Percentiles rank a stretch among this genome's conserved stretches.
Evolutionary conservation across 2,329 filamentous ascomycete genomes (phyloP).

Genomic region (Aspergillus neoniger): DNA sequence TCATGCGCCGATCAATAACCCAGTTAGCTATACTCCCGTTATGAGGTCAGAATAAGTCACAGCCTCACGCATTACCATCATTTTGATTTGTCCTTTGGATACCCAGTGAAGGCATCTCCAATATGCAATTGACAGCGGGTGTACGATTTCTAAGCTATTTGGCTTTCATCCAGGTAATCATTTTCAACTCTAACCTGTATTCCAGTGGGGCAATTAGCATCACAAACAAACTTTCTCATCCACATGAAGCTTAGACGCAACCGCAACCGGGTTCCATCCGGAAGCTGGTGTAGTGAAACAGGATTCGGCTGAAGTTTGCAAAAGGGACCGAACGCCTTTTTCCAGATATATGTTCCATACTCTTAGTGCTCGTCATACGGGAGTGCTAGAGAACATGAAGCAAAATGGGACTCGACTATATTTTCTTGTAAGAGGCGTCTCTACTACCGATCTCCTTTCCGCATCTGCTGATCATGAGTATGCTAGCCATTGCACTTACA

Average conservation of each 20-base stretch:
- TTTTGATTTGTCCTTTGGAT: too few species aligned
- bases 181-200: too few species aligned
- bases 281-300: background rate
- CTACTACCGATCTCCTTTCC: too few species aligned
- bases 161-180: too few species aligned
- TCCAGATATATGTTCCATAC: background rate
- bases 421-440: conserved; percentile 6
- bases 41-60: too few species aligned
- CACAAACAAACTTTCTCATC: background rate
- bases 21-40: too few species aligned
- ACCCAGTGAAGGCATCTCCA: too few species aligned
- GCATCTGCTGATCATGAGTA: background rate
- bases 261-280: background rate
- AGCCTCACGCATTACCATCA: too few species aligned
- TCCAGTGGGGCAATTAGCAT: background rate
- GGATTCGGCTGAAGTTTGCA: background rate
- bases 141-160: too few species aligned
- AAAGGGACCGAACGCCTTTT: background rate
- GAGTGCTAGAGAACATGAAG: background rate
- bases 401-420: conserved; percentile 11
- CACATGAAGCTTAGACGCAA: background rate
- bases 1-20: too few species aligned
- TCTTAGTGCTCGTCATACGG: too few species aligned
- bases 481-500: conserved; percentile 65
- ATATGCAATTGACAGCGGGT: too few species aligned